Evolutionary conservation across 176 grass and related monocot species (phyloP), one percentile per base, ranked within the genome.

Genomic region (Phoenix roebelenii): DNA sequence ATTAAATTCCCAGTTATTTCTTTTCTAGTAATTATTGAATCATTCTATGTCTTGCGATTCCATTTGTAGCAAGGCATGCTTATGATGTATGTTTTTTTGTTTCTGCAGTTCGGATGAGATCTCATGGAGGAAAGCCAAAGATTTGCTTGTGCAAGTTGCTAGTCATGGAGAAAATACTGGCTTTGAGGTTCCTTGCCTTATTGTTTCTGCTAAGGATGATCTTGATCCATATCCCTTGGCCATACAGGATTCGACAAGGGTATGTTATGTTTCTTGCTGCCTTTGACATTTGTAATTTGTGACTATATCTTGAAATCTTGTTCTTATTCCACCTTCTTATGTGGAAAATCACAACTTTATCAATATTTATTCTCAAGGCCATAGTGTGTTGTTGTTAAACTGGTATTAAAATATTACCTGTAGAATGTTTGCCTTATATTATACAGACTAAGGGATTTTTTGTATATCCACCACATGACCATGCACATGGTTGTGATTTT

Each of bases 191-290:
- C 93, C 93, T 88, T 98, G 93, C 67, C 73, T 98, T 66, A 85
- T 92, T 61, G 81, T 98, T 72, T 85, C 87, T 75, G 93, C 93
- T 22, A 98, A 98, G 79, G 87, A 98, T 22, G 93, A 98, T 75
- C 87, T 98, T 64, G 93, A 98, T 69, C 84, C 89, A 29, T 88
- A 81, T 85, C 68, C 93, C 51, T 70, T 92, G 65, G 79, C 84
- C 70, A 75, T 92, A 65, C 84, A 92, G n/a, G 87, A 98, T 74
- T 98, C 81, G 72, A 98, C 93, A 14, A 92, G 93, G 82, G 93
- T 98, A 92, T 74, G 70, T 12, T 14, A 14, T 12, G 35, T 44
- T 14, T 12, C 35, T 44, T 44, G 35, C 9, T 44, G 9, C 35
- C 35, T 44, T 44, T 44, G 10, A 14, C 10, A 44, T 44, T 44